A percentile compares a stretch with the other conserved stretches of the same genome.
These are phyloP conservation scores for Cercospora zeina DNA, from an alignment of 2,329 filamentous ascomycete species.

Conservation along the genomic window DNA sequence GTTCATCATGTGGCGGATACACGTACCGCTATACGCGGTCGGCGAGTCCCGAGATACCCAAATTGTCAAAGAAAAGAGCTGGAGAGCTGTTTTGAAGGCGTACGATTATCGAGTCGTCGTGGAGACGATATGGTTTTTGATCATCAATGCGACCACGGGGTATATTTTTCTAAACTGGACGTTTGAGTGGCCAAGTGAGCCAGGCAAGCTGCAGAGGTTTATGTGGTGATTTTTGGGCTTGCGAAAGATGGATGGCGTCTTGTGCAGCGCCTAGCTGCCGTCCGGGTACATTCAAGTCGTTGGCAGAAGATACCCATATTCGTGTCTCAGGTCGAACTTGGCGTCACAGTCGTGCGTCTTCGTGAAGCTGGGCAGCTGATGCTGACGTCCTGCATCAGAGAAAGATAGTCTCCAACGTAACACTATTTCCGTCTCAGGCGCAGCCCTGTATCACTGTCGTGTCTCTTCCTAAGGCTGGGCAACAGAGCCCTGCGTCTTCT, in stretches of 20 bases:
- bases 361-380: too few relatives aligned
- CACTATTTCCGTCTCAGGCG: too few relatives aligned
- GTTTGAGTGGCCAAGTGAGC: slow-evolving; percentile 67
- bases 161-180: slow-evolving; percentile 69
- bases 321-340: too few relatives aligned
- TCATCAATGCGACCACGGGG: slow-evolving; percentile 65
- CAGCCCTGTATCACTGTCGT: too few relatives aligned
- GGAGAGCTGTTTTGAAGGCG: slow-evolving; percentile 24
- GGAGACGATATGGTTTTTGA: slow-evolving; percentile 69
- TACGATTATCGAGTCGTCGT: slow-evolving; percentile 52
- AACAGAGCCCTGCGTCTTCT: too few relatives aligned
- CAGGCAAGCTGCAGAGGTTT: slow-evolving; percentile 67
- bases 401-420: too few relatives aligned
- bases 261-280: not conserved
- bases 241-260: not conserved
- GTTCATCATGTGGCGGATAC: slow-evolving; percentile 87
- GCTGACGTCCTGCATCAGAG: too few relatives aligned
- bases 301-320: too few relatives aligned
- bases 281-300: too few relatives aligned
- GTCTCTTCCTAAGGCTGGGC: too few relatives aligned
- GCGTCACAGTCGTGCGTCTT: too few relatives aligned
- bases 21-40: slow-evolving; percentile 59
- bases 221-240: slow-evolving; percentile 64
- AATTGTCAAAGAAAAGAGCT: slow-evolving; percentile 3
- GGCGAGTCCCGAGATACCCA: slow-evolving; percentile 12